phyloP scores from a whole-genome alignment of 441 rosid genomes.

The Pelargonium myrrhifolium region DNA sequence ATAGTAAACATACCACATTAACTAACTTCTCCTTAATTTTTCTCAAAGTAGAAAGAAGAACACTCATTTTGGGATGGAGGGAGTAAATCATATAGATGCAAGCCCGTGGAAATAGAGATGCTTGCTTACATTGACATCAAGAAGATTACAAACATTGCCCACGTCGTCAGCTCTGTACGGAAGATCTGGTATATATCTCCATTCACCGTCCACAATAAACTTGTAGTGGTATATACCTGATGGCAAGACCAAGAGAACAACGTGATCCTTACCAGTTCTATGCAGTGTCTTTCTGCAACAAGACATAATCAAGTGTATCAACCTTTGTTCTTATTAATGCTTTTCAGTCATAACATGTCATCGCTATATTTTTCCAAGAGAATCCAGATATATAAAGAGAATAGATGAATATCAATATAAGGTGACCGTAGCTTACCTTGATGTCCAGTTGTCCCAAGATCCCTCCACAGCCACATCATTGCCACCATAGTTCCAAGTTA shows the following conservation, averaged over 20 bases:
- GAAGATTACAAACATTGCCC: constrained; percentile 67
- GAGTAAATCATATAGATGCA: too few relatives aligned
- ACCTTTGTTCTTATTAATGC: constrained; percentile 4
- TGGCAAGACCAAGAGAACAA: constrained; percentile 67
- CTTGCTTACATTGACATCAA: constrained; percentile 69
- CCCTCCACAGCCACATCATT: constrained; percentile 79
- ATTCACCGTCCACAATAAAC: constrained; percentile 79
- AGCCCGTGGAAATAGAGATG: neutral
- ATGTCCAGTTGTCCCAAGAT: constrained; percentile 86
- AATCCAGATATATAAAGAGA: neutral
- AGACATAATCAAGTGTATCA: constrained; percentile 13
- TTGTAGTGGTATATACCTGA: constrained; percentile 79
- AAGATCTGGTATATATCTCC: constrained; percentile 69
- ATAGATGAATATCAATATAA: neutral
- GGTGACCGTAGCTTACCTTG: constrained; percentile 37
- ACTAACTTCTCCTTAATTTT: too few relatives aligned
- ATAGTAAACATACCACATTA: too few relatives aligned
- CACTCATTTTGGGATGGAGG: too few relatives aligned
- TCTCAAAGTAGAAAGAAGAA: too few relatives aligned
- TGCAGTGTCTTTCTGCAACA: constrained; percentile 62
- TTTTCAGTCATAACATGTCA: neutral
- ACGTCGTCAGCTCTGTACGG: constrained; percentile 60
- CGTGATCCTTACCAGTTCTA: constrained; percentile 71
- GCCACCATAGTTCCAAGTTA: constrained; percentile 86
- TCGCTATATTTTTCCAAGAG: neutral